Evolutionary conservation across 306 rosid genomes (phyloP).

Genomic region (Dryas alaskensis): DNA sequence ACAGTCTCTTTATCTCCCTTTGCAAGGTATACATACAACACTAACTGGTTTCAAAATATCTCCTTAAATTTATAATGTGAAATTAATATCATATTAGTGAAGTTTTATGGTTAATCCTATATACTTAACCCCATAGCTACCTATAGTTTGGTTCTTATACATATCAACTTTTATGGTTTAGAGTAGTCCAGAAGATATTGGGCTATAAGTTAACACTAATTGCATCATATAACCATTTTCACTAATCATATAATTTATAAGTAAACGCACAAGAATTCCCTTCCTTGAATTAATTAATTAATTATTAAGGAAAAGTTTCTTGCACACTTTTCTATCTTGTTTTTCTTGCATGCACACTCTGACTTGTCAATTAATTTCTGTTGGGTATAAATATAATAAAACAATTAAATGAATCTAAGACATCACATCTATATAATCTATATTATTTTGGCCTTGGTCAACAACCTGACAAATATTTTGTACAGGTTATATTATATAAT

Average conservation of each 20-base stretch:
- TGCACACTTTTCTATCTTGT: background rate
- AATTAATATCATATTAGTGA: background rate
- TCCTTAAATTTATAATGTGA: background rate
- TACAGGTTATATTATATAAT: too few relatives aligned
- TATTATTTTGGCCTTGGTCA: too few relatives aligned
- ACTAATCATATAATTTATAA: background rate
- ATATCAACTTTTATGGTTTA: slow-evolving; percentile 2
- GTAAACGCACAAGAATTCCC: background rate
- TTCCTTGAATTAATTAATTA: background rate
- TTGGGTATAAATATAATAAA: background rate
- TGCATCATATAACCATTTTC: background rate
- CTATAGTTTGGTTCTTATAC: background rate
- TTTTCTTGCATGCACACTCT: background rate
- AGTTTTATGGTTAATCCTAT: background rate
- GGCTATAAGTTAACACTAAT: background rate
- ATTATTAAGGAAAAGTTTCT: background rate
- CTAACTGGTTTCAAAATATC: background rate
- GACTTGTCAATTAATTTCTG: background rate
- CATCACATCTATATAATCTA: too few relatives aligned
- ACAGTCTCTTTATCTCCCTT: slow-evolving; percentile 60
- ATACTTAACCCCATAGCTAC: background rate
- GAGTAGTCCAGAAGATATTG: background rate
- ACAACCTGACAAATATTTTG: too few relatives aligned
- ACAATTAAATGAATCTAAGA: too few relatives aligned
- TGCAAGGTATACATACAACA: slow-evolving; percentile 61